Evolutionary conservation across 768 basidiomycete species (phyloP), one percentile per base, ranked within the genome.

Genomic region (Amyloporia xantha): DNA sequence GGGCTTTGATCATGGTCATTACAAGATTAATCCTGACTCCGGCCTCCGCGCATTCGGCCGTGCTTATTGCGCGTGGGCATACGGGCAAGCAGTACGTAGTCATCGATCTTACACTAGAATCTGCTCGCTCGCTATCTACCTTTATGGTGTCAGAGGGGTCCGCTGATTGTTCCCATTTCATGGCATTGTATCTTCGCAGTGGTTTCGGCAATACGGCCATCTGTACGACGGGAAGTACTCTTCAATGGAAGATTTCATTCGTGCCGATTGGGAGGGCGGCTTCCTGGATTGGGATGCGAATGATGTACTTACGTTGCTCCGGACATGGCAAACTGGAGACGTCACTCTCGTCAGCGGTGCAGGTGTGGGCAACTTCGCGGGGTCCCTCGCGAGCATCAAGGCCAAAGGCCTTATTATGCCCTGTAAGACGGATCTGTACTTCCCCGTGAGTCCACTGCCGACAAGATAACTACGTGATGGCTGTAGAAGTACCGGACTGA

Each of bases 321-420:
- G 69, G 5, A 79, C 78, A 5, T 80, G 78, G 78, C 67, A 72
- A 48, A 61, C 58, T 0, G 77, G 71, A 7, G 76, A 78, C 54
- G 63, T 78, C 15, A 48, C 49, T n/a, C 77, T 78, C 50, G 76
- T 76, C 6, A 36, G 23, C 2, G 56, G 50, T 7, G 30, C 35
- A 3, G 54, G 51, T 45, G 49, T 47, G 19, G 56, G 48, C 24
- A 79, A 80, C 51, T 66, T 77, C 24, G 65, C 60, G 40, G 69
- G 65, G 28, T 66, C 67, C 35, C 56, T 81, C 47, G 53, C 59
- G 1, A 59, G 56, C 15, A 75, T 79, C 62, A 73, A 72, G 51
- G 76, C 77, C 3, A 74, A 68, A 49, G 78, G 77, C 2, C 54
- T 81, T 37, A 72, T 80, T 41, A 77, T 81, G 76, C 78, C 79